A percentile compares a stretch with the other conserved stretches of the same genome.
phyloP scores from a whole-genome alignment of 1,139 yeast genomes.

The Zhuliangozyma parablackwelliae region DNA sequence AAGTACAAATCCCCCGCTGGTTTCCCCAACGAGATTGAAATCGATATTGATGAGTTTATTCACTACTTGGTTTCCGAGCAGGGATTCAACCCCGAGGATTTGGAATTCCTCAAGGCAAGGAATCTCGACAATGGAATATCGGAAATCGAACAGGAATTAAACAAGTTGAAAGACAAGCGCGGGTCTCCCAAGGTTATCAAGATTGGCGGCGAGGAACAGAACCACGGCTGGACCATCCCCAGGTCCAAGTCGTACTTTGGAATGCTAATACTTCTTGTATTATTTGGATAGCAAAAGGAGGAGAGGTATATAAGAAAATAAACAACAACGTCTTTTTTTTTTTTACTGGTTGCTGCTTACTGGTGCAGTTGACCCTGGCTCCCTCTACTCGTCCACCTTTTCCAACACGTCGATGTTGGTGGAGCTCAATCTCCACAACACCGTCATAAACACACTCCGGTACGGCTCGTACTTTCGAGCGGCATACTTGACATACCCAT shows the following conservation, averaged over 20 bases:
- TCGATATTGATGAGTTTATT: conserved; percentile 28
- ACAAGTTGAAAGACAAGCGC: conserved; percentile 20
- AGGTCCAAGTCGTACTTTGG: too few relatives aligned
- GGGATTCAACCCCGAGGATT: conserved; percentile 25
- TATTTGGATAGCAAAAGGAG: neutral
- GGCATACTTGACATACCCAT: conserved; percentile 50
- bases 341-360: too few relatives aligned
- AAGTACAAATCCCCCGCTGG: neutral
- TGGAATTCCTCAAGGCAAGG: conserved; percentile 20
- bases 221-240: neutral
- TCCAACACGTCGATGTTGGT: conserved; percentile 53
- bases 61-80: conserved; percentile 24
- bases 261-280: neutral
- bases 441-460: conserved; percentile 62
- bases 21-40: conserved; percentile 10
- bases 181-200: conserved; percentile 18
- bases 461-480: conserved; percentile 65
- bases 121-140: conserved; percentile 33
- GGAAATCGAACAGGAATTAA: conserved; percentile 35
- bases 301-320: too few relatives aligned
- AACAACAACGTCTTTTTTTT: too few relatives aligned
- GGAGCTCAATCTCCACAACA: conserved; percentile 68
- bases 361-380: too few relatives aligned
- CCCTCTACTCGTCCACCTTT: conserved; percentile 10
- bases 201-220: conserved; percentile 31